Percentiles rank a stretch among this genome's conserved stretches.
Evolutionary conservation across 257 asterid species (phyloP).

Genomic region (Petunia secreta): DNA sequence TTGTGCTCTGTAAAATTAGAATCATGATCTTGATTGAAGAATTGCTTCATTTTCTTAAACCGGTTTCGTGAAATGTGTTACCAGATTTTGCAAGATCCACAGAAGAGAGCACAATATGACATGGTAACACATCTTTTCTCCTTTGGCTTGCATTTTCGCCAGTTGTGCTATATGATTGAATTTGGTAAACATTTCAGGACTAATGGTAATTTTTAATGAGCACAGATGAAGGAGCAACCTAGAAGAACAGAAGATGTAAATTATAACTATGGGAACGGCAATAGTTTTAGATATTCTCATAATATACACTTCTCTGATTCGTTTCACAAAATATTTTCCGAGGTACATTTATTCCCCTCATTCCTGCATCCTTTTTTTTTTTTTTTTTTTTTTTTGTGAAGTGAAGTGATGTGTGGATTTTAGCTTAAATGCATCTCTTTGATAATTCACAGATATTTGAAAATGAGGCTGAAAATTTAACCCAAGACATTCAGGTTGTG

Average conservation of each 20-base stretch:
- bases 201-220: slow-evolving; percentile 25
- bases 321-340: slow-evolving; percentile 79
- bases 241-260: slow-evolving; percentile 37
- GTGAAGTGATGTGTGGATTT: slow-evolving; percentile 18
- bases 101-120: slow-evolving; percentile 77
- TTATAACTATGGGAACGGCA: slow-evolving; percentile 30
- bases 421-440: background rate
- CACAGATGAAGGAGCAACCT: slow-evolving; percentile 56
- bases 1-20: slow-evolving; percentile 27
- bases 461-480: slow-evolving; percentile 51
- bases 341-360: slow-evolving; percentile 53
- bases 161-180: slow-evolving; percentile 6
- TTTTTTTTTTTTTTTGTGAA: slow-evolving; percentile 16
- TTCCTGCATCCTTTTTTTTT: too few relatives aligned
- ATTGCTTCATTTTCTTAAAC: slow-evolving; percentile 26
- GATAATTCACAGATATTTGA: slow-evolving; percentile 71
- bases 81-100: slow-evolving; percentile 84
- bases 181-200: background rate
- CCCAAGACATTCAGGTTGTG: slow-evolving; percentile 71
- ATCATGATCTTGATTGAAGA: slow-evolving; percentile 29
- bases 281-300: slow-evolving; percentile 50
- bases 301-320: slow-evolving; percentile 74
- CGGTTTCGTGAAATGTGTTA: slow-evolving; percentile 54
- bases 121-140: slow-evolving; percentile 50
- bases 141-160: slow-evolving; percentile 6